phyloP scores from a whole-genome alignment of 495 filamentous ascomycete genomes.

The Aspergillus baeticus region DNA sequence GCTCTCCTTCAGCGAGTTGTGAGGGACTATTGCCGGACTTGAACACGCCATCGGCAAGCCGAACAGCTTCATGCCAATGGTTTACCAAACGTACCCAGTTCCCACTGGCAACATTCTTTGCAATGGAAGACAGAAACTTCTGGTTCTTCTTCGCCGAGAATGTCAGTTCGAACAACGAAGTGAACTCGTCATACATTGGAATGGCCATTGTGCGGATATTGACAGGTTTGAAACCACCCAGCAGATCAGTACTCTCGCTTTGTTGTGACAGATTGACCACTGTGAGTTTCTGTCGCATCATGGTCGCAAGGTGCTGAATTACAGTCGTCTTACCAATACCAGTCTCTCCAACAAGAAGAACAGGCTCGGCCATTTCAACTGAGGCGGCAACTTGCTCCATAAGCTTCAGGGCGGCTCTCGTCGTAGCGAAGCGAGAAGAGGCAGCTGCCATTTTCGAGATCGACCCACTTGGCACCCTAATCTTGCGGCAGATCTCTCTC shows the following conservation, averaged over 20 bases:
- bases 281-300: slow-evolving; percentile 76
- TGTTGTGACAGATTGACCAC: slow-evolving; percentile 97
- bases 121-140: slow-evolving; percentile 74
- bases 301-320: slow-evolving; percentile 84
- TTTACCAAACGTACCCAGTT: slow-evolving; percentile 82
- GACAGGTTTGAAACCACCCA: slow-evolving; percentile 95
- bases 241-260: slow-evolving; percentile 87
- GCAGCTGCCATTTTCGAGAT: slow-evolving; percentile 32
- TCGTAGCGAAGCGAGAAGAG: slow-evolving; percentile 44
- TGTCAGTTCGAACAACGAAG: slow-evolving; percentile 78
- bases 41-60: slow-evolving; percentile 75
- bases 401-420: slow-evolving; percentile 40
- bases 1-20: slow-evolving; percentile 48
- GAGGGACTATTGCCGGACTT: slow-evolving; percentile 30
- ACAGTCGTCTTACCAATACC: slow-evolving; percentile 97
- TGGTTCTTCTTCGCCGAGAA: slow-evolving; percentile 86
- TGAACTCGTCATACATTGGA: slow-evolving; percentile 91
- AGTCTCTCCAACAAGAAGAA: slow-evolving; percentile 93
- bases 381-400: slow-evolving; percentile 86
- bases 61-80: slow-evolving; percentile 85
- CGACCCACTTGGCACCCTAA: slow-evolving; percentile 39
- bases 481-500: slow-evolving; percentile 54
- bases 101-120: slow-evolving; percentile 73
- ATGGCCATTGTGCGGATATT: slow-evolving; percentile 84
- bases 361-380: slow-evolving; percentile 78